Conservation (phyloP, 2,329 filamentous ascomycete genomes). For the Shiraia bambusicola region DNA sequence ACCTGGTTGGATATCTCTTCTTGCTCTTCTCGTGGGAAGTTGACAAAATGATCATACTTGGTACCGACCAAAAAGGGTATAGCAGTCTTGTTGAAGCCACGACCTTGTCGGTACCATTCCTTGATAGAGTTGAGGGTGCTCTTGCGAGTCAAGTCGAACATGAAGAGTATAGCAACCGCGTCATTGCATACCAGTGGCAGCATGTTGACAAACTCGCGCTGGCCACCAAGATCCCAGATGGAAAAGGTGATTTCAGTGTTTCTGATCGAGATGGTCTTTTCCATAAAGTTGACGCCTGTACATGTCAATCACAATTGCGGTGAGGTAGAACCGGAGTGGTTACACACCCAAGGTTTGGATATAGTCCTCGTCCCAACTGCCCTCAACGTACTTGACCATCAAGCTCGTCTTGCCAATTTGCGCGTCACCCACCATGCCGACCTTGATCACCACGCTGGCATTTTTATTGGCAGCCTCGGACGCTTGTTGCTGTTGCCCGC, state of each 20-base stretch:
- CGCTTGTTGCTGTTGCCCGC: slow-evolving; percentile 33
- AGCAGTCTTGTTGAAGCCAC: slow-evolving; percentile 99
- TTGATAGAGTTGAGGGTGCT: slow-evolving; percentile 99
- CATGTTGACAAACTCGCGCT: slow-evolving; percentile 99
- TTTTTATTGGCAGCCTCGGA: slow-evolving; percentile 50
- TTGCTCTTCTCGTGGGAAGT: slow-evolving; percentile 94
- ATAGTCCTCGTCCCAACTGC: slow-evolving; percentile 99
- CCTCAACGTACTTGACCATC: slow-evolving; percentile 99
- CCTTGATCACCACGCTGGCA: slow-evolving; percentile 89
- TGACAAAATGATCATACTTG: slow-evolving; percentile 99
- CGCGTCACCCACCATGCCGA: slow-evolving; percentile 98
- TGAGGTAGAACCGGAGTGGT: not conserved
- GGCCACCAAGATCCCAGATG: slow-evolving; percentile 97
- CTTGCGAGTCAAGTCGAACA: slow-evolving; percentile 98
- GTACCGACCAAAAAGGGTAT: slow-evolving; percentile 96
- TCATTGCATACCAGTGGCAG: slow-evolving; percentile 98
- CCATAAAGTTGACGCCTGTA: slow-evolving; percentile 98
- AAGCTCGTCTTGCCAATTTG: slow-evolving; percentile 98
- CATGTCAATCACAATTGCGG: slow-evolving; percentile 16
- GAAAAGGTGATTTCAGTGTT: slow-evolving; percentile 99
- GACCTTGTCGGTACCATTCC: slow-evolving; percentile 97
- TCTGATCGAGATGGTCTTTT: slow-evolving; percentile 98
- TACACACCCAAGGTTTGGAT: slow-evolving; percentile 85
- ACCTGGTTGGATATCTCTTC: slow-evolving; percentile 98
- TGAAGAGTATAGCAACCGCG: slow-evolving; percentile 96